These are phyloP conservation scores for Plasmodium vinckei DNA, from an alignment of 169 alveolate genomes.

Conservation along the genomic window DNA sequence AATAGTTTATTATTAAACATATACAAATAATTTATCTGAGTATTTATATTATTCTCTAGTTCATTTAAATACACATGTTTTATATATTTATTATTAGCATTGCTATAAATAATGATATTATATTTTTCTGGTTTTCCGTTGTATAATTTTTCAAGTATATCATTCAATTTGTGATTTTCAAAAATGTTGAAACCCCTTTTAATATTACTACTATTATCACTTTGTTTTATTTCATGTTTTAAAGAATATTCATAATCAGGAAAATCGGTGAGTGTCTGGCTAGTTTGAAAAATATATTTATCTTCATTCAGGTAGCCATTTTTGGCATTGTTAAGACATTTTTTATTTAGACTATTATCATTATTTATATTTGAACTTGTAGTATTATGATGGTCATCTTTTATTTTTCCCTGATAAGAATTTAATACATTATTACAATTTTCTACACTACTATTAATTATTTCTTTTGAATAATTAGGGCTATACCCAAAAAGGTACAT, in stretches of 20 bases:
- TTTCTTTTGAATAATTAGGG: slow-evolving; percentile 12
- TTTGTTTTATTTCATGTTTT: too few species aligned
- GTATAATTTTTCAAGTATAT: background rate
- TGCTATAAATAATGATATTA: slow-evolving; percentile 50
- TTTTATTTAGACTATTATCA: too few species aligned
- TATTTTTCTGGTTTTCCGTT: slow-evolving; percentile 2
- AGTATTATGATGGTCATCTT: background rate
- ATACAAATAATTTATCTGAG: slow-evolving; percentile 34
- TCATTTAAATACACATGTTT: slow-evolving; percentile 63
- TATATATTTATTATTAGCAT: slow-evolving; percentile 29
- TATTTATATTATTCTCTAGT: slow-evolving; percentile 9
- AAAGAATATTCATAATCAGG: background rate
- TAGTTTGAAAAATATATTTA: too few species aligned
- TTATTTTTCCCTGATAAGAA: background rate
- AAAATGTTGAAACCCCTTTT: too few species aligned
- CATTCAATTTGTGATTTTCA: background rate
- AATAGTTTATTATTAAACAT: slow-evolving; percentile 39
- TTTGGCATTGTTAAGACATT: too few species aligned
- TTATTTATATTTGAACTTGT: background rate
- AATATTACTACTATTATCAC: too few species aligned
- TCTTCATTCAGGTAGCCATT: too few species aligned
- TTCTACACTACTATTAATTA: background rate
- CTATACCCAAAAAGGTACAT: background rate
- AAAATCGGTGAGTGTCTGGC: background rate
- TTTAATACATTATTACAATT: background rate